Conservation (phyloP, 495 filamentous ascomycete genomes). For the Penicillium nucicola region DNA sequence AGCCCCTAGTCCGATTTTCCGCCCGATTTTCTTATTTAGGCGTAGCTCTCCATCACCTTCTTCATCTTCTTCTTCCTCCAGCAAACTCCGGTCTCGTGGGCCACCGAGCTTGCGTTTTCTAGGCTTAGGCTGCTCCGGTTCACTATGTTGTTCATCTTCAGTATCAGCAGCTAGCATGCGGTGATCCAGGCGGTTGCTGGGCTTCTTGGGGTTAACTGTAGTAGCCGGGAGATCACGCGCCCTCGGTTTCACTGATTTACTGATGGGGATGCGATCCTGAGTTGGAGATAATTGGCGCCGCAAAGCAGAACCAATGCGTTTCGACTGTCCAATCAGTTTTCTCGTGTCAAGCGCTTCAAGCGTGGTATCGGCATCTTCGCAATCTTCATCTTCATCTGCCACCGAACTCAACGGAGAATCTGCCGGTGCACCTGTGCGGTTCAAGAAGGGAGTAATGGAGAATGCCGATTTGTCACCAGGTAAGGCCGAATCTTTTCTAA, state of each 20-base stretch:
- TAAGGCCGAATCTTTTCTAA: slow-evolving; percentile 48
- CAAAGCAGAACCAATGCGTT: slow-evolving; percentile 3
- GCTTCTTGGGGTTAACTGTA: slow-evolving; percentile 5
- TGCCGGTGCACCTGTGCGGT: slow-evolving; percentile 60
- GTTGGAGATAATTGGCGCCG: slow-evolving; percentile 1
- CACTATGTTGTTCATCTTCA: slow-evolving; percentile 5
- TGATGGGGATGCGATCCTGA: slow-evolving; percentile 1
- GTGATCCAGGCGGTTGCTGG: neutral
- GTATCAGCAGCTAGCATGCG: neutral
- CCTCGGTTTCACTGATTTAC: slow-evolving; percentile 1
- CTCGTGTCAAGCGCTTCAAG: neutral
- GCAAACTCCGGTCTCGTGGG: slow-evolving; percentile 60
- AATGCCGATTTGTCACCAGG: slow-evolving; percentile 85
- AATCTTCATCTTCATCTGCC: slow-evolving; percentile 27
- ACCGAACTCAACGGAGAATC: slow-evolving; percentile 41
- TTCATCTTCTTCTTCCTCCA: slow-evolving; percentile 73
- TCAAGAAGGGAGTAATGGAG: slow-evolving; percentile 89
- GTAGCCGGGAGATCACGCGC: slow-evolving; percentile 1
- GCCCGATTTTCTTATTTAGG: slow-evolving; percentile 28
- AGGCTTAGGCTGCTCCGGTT: slow-evolving; percentile 53
- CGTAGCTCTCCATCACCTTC: slow-evolving; percentile 43
- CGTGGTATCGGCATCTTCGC: slow-evolving; percentile 1
- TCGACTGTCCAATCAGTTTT: neutral
- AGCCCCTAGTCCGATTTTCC: slow-evolving; percentile 25
- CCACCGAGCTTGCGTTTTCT: slow-evolving; percentile 75